These are phyloP conservation scores for Speleostelium caveatum DNA, from an alignment of 78 protist species.

Conservation along the genomic window DNA sequence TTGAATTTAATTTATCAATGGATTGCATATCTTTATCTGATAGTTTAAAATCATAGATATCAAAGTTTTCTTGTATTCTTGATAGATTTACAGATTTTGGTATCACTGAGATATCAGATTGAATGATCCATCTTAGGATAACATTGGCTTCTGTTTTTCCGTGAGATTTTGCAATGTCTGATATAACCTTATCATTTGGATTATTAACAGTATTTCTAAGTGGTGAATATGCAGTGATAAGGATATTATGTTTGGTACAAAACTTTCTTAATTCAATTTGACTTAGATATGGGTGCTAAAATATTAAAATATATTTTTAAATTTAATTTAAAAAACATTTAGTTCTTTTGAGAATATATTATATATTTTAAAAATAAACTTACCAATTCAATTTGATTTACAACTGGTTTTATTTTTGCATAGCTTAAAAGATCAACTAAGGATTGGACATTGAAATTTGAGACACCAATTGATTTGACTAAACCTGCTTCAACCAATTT, in stretches of 20 bases:
- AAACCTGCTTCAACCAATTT: constrained; percentile 33
- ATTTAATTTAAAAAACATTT: neutral
- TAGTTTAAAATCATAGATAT: constrained; percentile 17
- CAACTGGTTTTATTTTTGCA: constrained; percentile 63
- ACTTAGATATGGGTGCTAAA: constrained; percentile 40
- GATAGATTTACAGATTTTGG: constrained; percentile 58
- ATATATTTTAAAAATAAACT: too few relatives aligned
- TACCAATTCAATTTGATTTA: constrained; percentile 86
- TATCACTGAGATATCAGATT: constrained; percentile 17
- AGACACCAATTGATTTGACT: constrained; percentile 71
- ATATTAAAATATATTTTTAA: constrained; percentile 1
- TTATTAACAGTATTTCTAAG: constrained; percentile 30
- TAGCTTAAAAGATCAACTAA: constrained; percentile 48
- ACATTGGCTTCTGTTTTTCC: constrained; percentile 20
- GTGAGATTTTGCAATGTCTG: constrained; percentile 16
- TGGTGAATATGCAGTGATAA: constrained; percentile 51
- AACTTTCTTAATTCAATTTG: constrained; percentile 16
- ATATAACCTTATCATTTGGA: constrained; percentile 29
- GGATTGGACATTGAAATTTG: constrained; percentile 49
- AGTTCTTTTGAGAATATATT: neutral
- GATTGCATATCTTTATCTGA: constrained; percentile 8
- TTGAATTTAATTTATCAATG: neutral
- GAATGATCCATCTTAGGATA: constrained; percentile 13
- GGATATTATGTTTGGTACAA: constrained; percentile 7
- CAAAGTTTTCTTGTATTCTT: constrained; percentile 62